Percentiles rank a stretch among this genome's conserved stretches.
Evolutionary conservation across 331 rosid genomes (phyloP).

Genomic region (Cydonia oblonga): DNA sequence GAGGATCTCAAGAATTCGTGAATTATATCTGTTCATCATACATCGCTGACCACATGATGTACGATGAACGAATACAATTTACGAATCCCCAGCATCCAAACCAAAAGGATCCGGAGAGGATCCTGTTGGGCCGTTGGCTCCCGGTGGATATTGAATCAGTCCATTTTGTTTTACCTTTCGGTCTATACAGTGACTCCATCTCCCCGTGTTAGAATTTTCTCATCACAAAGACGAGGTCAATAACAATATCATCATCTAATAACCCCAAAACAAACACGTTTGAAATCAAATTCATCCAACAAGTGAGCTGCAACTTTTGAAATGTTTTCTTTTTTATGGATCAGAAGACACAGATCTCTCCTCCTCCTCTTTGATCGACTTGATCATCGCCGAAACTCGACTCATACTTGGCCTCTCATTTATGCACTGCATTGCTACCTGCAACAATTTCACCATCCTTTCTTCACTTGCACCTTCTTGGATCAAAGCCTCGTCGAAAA

Average conservation of each 20-base stretch:
- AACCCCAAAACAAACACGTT: background rate
- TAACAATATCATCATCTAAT: background rate
- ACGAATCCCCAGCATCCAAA: too few relatives aligned
- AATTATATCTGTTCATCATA: too few relatives aligned
- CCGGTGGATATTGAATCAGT: background rate
- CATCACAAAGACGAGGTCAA: background rate
- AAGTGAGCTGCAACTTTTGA: background rate
- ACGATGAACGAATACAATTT: too few relatives aligned
- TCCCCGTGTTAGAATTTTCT: background rate
- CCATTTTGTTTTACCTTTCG: background rate
- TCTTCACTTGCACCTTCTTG: slow-evolving; percentile 55
- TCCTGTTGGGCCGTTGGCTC: too few relatives aligned
- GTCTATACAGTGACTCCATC: background rate
- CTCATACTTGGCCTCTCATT: slow-evolving; percentile 42
- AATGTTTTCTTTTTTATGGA: slow-evolving; percentile 7
- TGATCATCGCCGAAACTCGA: slow-evolving; percentile 36
- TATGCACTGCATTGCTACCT: slow-evolving; percentile 43
- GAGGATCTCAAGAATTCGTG: fast-evolving
- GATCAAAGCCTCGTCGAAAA: slow-evolving; percentile 36
- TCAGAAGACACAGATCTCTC: slow-evolving; percentile 41
- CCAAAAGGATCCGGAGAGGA: too few relatives aligned
- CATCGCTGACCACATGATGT: too few relatives aligned
- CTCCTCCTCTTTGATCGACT: slow-evolving; percentile 40
- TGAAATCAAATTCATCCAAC: background rate
- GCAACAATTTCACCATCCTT: slow-evolving; percentile 59